Conservation (phyloP, 345 rosid species). For the Brassica nigra region DNA sequence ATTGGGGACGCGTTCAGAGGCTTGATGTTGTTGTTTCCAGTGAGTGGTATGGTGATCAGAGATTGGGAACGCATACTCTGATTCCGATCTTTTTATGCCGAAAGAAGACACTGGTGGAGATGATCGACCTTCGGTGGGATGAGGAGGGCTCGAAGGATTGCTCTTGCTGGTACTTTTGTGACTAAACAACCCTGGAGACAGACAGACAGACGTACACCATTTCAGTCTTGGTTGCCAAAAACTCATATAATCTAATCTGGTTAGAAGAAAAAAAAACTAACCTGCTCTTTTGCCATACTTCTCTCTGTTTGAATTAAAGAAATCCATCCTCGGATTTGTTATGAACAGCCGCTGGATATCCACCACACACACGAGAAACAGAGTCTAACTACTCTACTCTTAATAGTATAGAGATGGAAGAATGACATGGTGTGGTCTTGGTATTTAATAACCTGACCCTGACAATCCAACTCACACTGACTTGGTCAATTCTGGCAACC, state of each 20-base stretch:
- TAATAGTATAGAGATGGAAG: background rate
- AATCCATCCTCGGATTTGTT: background rate
- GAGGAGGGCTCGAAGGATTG: conserved; percentile 40
- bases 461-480: background rate
- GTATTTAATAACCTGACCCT: background rate
- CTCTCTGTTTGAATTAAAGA: background rate
- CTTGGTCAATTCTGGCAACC: background rate
- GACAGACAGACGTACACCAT: background rate
- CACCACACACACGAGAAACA: background rate
- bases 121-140: conserved; percentile 5
- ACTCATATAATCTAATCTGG: background rate
- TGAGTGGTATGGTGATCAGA: conserved; percentile 34
- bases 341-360: background rate
- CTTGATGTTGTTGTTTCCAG: conserved; percentile 33
- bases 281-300: background rate
- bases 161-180: conserved; percentile 35
- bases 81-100: conserved; percentile 31
- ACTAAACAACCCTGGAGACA: conserved; percentile 22
- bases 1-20: conserved; percentile 35
- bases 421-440: background rate
- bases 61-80: conserved; percentile 31
- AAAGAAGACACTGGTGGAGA: conserved; percentile 10
- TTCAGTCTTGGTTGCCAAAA: background rate
- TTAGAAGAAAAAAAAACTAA: background rate
- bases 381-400: background rate